These are phyloP conservation scores for Ambrosiella xylebori DNA, from an alignment of 2,329 filamentous ascomycete species.

Conservation along the genomic window DNA sequence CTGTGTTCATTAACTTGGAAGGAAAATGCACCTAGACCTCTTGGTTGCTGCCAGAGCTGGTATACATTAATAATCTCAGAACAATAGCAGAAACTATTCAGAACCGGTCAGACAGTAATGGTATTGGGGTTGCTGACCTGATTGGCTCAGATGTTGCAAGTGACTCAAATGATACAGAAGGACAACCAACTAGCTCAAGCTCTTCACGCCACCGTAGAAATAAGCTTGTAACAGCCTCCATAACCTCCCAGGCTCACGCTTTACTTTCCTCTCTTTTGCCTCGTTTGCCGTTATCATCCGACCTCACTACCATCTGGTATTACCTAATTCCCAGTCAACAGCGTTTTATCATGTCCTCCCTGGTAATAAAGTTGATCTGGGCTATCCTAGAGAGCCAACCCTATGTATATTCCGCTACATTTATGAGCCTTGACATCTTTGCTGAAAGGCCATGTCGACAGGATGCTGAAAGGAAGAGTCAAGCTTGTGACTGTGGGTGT, in stretches of 20 bases:
- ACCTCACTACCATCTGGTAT: not conserved
- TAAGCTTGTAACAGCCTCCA: not conserved
- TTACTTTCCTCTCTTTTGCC: not conserved
- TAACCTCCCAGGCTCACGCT: not conserved
- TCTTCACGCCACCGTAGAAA: not conserved
- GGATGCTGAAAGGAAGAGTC: not conserved
- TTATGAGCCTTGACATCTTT: slow-evolving; percentile 8
- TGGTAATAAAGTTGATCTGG: slow-evolving; percentile 10
- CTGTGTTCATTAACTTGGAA: slow-evolving; percentile 7
- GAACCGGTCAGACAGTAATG: not conserved
- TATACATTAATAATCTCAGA: slow-evolving; percentile 1
- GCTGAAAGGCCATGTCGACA: not conserved
- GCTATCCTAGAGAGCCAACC: slow-evolving; percentile 9
- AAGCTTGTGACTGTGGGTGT: not conserved
- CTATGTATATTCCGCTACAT: not conserved
- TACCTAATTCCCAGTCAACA: not conserved
- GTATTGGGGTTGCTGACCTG: not conserved
- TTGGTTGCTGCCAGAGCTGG: slow-evolving; percentile 6
- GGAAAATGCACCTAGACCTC: slow-evolving; percentile 1
- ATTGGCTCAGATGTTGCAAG: not conserved
- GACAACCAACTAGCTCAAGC: too few relatives aligned
- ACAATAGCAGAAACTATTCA: not conserved
- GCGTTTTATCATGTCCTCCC: slow-evolving; percentile 3
- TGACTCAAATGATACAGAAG: not conserved
- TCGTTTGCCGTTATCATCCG: not conserved